Evolutionary conservation across 2,329 filamentous ascomycete species (phyloP), one percentile per base, ranked within the genome.

Genomic region (Alternaria hordeiaustralica): DNA sequence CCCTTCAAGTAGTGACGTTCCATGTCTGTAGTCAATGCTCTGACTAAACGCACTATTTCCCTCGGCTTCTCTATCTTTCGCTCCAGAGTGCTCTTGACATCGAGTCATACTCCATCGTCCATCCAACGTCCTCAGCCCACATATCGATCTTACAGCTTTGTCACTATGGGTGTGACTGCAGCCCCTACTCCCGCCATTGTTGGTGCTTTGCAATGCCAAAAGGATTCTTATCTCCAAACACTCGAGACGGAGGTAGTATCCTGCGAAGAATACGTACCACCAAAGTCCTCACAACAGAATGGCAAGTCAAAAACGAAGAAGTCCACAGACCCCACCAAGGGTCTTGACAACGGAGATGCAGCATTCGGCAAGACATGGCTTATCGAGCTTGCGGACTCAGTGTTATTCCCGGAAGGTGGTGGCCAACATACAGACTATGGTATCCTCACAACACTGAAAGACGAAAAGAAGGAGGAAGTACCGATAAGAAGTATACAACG

Each of bases 341-440:
- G 26, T 5, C 26, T 62, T 23, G 46, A 50, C 12, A 66, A 71
- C 9, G 54, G 62, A 10, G 46, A 58, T 21, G 54, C 55, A 11
- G 18, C 60, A 44, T n/a, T 62, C n/a, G 53, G 60, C 9, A 73
- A 73, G 53, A 67, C 66, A 55, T 78, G 66, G 63, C 69, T 77
- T 43, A 69, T 78, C 43, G 75, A 78, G 59, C 70, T 76, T 20
- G 72, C 70, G 2, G 76, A 78, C 53, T 76, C 74, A 2, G 73
- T 78, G 4, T 65, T 78, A 2, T 78, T 78, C 33, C 75, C 76
- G 9, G 75, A 77, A 65, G 76, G 75, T 11, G 76, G 76, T 20
- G 76, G 76, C 1, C 76, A 78, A 53, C 74, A 72, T 26, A 75
- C 73, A 4, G 76, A 78, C 47, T 71, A 78, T 53, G 76, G 76